Evolutionary conservation across 371 early-diverging fungal genomes (phyloP), one percentile per base, ranked within the genome.

Genomic region (Mortierella sp.): DNA sequence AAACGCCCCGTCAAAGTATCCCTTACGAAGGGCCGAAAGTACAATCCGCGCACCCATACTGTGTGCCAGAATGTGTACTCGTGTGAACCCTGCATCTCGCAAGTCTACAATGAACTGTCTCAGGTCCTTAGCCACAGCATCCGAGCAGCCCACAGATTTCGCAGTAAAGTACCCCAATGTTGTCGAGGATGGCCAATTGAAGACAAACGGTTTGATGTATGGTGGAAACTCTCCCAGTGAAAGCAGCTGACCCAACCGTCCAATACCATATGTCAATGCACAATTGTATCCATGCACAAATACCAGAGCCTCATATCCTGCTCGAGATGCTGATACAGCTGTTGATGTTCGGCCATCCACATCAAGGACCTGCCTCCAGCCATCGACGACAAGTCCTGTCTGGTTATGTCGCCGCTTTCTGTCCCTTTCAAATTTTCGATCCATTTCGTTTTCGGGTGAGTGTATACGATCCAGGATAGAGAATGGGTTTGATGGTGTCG

Each of bases 261-360:
- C 78, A n/a, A 70, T 60, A 5, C 84, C 82, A 41, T 70, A 69
- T 26, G 71, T 78, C 21, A 80, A 48, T 8, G 84, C 27, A 30
- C 74, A 83, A 45, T 83, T 83, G 67, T 81, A 83, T 42, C 83
- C 83, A 49, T 80, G 84, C 10, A 83, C 61, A 64, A 83, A 83
- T 14, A 83, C 52, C 3, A 83, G 58, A 0, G 84, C 84, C 57
- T 84, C 84, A 26, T 76, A 64, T 27, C 81, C 67, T 38, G 71
- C 68, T 21, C 67, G 56, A 24, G 68, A 61, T 3, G 67, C 60
- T 7, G 60, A 16, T 19, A 61, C 2, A 1, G 67, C 72, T 0
- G 66, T 56, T 1, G 72, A 38, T n/a, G 57, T 24, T 13, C 54
- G 49, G 3, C 63, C 59, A 14, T 61, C 58, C 5, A 68, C 42